Evolutionary conservation across 495 filamentous ascomycete genomes (phyloP), one percentile per base, ranked within the genome.

Genomic region (Penicillium goetzii): DNA sequence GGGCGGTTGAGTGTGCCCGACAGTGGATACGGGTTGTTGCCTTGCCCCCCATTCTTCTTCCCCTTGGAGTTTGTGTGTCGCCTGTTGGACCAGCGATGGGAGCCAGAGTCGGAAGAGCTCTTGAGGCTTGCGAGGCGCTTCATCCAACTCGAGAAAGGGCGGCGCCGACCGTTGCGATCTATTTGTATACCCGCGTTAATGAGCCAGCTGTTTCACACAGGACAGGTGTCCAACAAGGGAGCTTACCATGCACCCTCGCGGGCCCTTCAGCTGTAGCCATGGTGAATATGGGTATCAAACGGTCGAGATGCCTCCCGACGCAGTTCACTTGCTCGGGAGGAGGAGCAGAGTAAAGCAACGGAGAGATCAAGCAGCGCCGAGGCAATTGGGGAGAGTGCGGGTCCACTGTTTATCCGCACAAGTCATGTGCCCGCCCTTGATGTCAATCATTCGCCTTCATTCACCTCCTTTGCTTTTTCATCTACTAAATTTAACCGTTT

Each of bases 91-190:
- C 76, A 79, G 17, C 77, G 74, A 55, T 71, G 76, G n/a, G 80
- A 71, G n/a, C 71, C 70, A 7, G 83, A 77, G 6, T 85, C 83
- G 32, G 84, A 64, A 72, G 83, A 83, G 62, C 75, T 83, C 74
- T 94, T 97, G 64, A 97, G 84, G 72, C 87, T 95, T 33, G 92
- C 88, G 30, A 99, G 85, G 63, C 93, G 92, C 82, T 94, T 97
- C 87, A 99, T 91, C 89, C 93, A 93, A 47, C 86, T 89, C 25
- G 93, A 87, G 75, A 99, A 97, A 6, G 94, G 94, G 54, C 89
- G 88, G 56, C 92, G 89, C 58, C 92, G 90, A 60, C 81, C 82
- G 77, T 88, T 85, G 60, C 86, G 83, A 74, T 88, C 87, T 89
- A 65, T 63, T 56, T 63, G 62, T 60, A 57, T 62, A 47, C 51